Percentiles rank a stretch among this genome's conserved stretches.
Conservation (phyloP, 129 eudicot species). For the Centrapalus pauciflorus region DNA sequence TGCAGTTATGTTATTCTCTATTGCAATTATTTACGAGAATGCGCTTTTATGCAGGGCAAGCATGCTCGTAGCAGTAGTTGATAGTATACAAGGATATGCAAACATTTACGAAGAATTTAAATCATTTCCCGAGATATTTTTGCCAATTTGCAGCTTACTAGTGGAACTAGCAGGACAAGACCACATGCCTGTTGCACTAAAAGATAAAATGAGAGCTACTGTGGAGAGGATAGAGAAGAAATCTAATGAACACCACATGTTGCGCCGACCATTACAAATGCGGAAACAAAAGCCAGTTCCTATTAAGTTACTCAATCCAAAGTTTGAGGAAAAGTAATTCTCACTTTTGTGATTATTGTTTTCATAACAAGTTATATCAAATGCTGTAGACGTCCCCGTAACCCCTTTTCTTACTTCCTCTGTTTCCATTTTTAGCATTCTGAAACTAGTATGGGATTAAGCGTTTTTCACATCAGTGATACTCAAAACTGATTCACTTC, state of each 20-base stretch:
- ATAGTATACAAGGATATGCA: slow-evolving; percentile 64
- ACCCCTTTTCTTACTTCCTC: neutral
- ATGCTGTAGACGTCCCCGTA: neutral
- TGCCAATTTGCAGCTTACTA: slow-evolving; percentile 54
- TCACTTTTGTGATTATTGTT: neutral
- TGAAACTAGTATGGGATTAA: neutral
- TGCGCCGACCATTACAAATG: slow-evolving; percentile 78
- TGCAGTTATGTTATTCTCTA: neutral
- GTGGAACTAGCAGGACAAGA: slow-evolving; percentile 40
- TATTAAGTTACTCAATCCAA: slow-evolving; percentile 65
- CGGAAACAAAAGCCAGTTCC: slow-evolving; percentile 72
- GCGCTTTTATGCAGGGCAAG: slow-evolving; percentile 62
- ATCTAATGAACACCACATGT: slow-evolving; percentile 48
- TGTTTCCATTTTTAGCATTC: neutral
- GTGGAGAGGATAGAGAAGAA: slow-evolving; percentile 49
- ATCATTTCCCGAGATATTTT: slow-evolving; percentile 75
- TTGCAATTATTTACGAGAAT: neutral
- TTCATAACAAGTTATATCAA: neutral
- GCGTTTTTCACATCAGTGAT: neutral
- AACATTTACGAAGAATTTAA: slow-evolving; percentile 53
- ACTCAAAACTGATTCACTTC: neutral
- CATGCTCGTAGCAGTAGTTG: slow-evolving; percentile 58
- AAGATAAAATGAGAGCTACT: slow-evolving; percentile 45
- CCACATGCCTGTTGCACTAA: slow-evolving; percentile 44
- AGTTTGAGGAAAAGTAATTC: slow-evolving; percentile 84